A percentile compares a stretch with the other conserved stretches of the same genome.
phyloP scores from a whole-genome alignment of 306 rosid species.

The Amphicarpaea edgeworthii region DNA sequence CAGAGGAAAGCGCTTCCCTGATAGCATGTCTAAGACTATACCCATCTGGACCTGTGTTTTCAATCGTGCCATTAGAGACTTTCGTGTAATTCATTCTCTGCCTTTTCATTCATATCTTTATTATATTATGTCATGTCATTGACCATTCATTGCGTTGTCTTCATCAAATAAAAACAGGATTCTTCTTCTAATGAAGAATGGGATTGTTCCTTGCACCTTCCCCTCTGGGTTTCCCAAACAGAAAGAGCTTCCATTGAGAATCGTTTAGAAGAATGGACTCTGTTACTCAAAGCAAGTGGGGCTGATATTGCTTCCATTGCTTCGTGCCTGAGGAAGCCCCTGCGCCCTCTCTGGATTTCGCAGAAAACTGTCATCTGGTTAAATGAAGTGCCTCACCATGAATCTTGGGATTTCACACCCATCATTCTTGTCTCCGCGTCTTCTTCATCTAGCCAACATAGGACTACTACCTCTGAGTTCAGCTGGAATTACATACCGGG shows the following conservation, averaged over 20 bases:
- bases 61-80: conserved; percentile 71
- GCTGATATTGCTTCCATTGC: conserved; percentile 83
- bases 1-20: conserved; percentile 65
- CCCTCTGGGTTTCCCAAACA: conserved; percentile 81
- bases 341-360: conserved; percentile 94
- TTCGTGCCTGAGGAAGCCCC: conserved; percentile 71
- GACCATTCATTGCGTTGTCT: not conserved
- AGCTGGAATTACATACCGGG: too few relatives aligned
- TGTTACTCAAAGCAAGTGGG: conserved; percentile 64
- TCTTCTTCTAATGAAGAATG: conserved; percentile 56
- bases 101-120: not conserved
- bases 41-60: conserved; percentile 94
- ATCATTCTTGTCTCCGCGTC: conserved; percentile 63
- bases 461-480: too few relatives aligned
- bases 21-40: conserved; percentile 95
- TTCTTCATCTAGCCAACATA: too few relatives aligned
- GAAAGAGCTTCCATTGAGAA: conserved; percentile 80
- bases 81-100: conserved; percentile 11
- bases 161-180: conserved; percentile 52
- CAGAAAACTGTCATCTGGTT: conserved; percentile 91
- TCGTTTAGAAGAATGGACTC: conserved; percentile 80
- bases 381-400: conserved; percentile 90
- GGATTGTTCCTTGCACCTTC: conserved; percentile 96
- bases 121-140: not conserved
- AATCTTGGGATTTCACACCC: conserved; percentile 97